These are phyloP conservation scores for Coelastrella sp. DNA, from an alignment of 139 green algal species.

Conservation along the genomic window DNA sequence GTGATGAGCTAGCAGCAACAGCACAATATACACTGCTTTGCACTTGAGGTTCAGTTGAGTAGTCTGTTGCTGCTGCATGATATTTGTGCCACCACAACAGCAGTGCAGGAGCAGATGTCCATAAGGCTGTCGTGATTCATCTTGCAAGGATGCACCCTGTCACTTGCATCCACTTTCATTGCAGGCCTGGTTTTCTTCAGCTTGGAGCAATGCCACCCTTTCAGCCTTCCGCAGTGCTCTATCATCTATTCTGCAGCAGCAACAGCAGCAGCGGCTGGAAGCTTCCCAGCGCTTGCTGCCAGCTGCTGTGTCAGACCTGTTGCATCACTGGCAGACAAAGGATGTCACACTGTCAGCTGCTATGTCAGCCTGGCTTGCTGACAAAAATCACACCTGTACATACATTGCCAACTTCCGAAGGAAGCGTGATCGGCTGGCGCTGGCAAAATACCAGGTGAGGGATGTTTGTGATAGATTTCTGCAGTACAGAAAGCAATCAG, in stretches of 20 bases:
- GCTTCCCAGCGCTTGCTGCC: neutral
- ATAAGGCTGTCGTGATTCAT: too few species aligned
- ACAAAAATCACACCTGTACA: neutral
- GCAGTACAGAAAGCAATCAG: too few species aligned
- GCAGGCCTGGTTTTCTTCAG: constrained; percentile 66
- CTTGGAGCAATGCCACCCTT: constrained; percentile 45
- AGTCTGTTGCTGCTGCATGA: too few species aligned
- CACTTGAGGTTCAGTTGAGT: too few species aligned
- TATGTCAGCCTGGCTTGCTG: constrained; percentile 2
- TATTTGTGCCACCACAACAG: too few species aligned
- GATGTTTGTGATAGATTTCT: too few species aligned
- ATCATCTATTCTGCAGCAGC: neutral
- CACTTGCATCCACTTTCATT: too few species aligned
- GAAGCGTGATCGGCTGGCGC: constrained; percentile 38
- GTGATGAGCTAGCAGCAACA: too few species aligned
- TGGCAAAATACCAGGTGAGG: too few species aligned
- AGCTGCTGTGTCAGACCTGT: constrained; percentile 25
- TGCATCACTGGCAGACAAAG: constrained; percentile 52
- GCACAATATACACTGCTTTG: too few species aligned
- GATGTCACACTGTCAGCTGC: constrained; percentile 40
- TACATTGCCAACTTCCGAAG: constrained; percentile 39
- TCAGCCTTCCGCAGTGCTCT: constrained; percentile 52
- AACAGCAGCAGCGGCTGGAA: neutral
- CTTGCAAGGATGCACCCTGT: too few species aligned
- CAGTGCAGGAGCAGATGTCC: too few species aligned